Evolutionary conservation across 2,329 filamentous ascomycete genomes (phyloP), one percentile per base, ranked within the genome.

Genomic region (Penicillium sp.): DNA sequence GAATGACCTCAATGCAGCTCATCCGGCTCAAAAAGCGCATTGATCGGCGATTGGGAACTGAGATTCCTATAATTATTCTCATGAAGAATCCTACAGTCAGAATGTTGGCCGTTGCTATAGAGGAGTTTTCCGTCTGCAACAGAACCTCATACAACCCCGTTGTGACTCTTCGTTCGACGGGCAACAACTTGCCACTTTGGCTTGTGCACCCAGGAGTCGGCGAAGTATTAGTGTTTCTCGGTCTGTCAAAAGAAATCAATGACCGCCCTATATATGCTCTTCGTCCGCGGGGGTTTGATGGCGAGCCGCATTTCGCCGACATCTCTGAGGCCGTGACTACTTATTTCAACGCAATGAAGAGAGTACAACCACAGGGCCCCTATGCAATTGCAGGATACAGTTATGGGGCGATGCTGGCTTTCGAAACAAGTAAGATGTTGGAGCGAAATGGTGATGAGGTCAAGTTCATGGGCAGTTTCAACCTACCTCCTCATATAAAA

Each of bases 361-460:
- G 55, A 4, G 58, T 57, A 0, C 81, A 83, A 57, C 79, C 80
- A 0, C 16, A 65, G 0, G 80, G 81, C 0, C 80, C 80, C 0
- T 83, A 83, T 59, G 77, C 76, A 0, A 63, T 83, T 1, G 76
- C 77, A 0, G 81, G 81, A 0, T 83, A 83, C 61, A 77, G 70
- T 5, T 82, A 77, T 61, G 81, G 81, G 1, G 61, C 70, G 0
- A 80, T 80, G 64, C 57, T 82, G 0, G 77, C 79, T 0, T 83
- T 81, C 56, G 80, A 83, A 62, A 64, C 79, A 0, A 68, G 72
- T n/a, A 83, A 83, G 64, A 28, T 59, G 1, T 69, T 83, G 7
- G 73, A 81, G 50, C 43, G 40, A 0, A 54, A 65, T 1, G 71
- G 71, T 0, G 69, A 74, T 3, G 62, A 65, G 33, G 77, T 83